Conservation (phyloP, 139 green algal species). For the Picochlorum costavermella region DNA sequence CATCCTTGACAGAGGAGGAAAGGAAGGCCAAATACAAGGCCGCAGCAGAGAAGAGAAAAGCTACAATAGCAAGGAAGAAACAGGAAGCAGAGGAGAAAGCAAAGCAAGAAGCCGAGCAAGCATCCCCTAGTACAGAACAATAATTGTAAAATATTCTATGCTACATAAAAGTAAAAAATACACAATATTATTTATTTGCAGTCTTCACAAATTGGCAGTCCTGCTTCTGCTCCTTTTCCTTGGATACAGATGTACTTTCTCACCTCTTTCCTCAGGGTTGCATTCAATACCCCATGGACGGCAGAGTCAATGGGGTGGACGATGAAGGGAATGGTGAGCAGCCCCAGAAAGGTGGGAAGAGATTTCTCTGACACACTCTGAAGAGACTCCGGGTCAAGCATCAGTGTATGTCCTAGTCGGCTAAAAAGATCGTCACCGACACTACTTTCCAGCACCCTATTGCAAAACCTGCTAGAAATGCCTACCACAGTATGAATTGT, state of each 20-base stretch:
- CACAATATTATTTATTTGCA: too few relatives aligned
- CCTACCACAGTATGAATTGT: conserved; percentile 68
- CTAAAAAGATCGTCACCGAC: neutral
- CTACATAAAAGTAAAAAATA: too few relatives aligned
- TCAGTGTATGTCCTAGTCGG: neutral
- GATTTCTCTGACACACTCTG: conserved; percentile 41
- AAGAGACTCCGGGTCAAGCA: conserved; percentile 6
- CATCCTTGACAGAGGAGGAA: neutral
- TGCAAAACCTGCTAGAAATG: conserved; percentile 23
- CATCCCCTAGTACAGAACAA: too few relatives aligned
- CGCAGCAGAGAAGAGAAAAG: neutral
- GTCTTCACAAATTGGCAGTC: conserved; percentile 18
- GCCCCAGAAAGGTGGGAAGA: conserved; percentile 42
- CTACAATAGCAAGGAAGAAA: conserved; percentile 1
- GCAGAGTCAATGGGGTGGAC: conserved; percentile 63
- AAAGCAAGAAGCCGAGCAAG: too few relatives aligned
- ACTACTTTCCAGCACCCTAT: conserved; percentile 13
- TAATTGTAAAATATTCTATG: too few relatives aligned
- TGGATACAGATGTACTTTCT: conserved; percentile 40
- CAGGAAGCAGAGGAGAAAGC: neutral
- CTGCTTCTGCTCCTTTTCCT: conserved; percentile 13
- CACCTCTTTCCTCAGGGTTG: conserved; percentile 43
- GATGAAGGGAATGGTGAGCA: conserved; percentile 64
- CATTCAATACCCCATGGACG: conserved; percentile 57
- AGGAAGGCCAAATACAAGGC: neutral